phyloP scores from a whole-genome alignment of 495 filamentous ascomycete genomes.

The Penicillium longicatenatum region DNA sequence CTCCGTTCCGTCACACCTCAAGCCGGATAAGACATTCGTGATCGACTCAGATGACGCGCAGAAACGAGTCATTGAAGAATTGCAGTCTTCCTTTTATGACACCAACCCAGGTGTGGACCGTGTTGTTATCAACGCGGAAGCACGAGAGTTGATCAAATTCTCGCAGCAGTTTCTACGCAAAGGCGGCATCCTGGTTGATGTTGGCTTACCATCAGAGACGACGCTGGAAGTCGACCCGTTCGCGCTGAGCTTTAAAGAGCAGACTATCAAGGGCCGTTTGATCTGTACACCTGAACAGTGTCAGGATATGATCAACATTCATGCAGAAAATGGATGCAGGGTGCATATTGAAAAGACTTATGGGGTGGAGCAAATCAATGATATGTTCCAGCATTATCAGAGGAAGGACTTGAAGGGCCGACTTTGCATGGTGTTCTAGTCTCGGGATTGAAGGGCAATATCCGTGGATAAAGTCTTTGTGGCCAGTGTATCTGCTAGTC shows the following conservation, averaged over 20 bases:
- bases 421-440: constrained; percentile 19
- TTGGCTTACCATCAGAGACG: constrained; percentile 9
- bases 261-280: constrained; percentile 14
- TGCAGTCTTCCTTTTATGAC: constrained; percentile 17
- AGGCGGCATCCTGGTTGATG: constrained; percentile 15
- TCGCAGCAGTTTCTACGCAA: constrained; percentile 17
- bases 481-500: too few relatives aligned
- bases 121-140: constrained; percentile 15
- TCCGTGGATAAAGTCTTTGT: too few relatives aligned
- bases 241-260: constrained; percentile 17
- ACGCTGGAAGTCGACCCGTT: constrained; percentile 16
- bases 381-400: constrained; percentile 18
- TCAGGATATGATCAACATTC: constrained; percentile 20
- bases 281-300: constrained; percentile 19
- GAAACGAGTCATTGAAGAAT: constrained; percentile 7
- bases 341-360: constrained; percentile 20
- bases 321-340: constrained; percentile 16
- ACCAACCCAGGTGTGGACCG: constrained; percentile 11
- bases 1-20: constrained; percentile 4
- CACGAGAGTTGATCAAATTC: constrained; percentile 5
- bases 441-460: too few relatives aligned
- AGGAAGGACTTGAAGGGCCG: constrained; percentile 15
- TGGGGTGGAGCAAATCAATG: constrained; percentile 13
- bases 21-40: constrained; percentile 11
- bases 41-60: constrained; percentile 12